A percentile compares a stretch with the other conserved stretches of the same genome.
Evolutionary conservation across 1,284 basidiomycete genomes (phyloP).

Genomic region (Cryptococcus sp.): DNA sequence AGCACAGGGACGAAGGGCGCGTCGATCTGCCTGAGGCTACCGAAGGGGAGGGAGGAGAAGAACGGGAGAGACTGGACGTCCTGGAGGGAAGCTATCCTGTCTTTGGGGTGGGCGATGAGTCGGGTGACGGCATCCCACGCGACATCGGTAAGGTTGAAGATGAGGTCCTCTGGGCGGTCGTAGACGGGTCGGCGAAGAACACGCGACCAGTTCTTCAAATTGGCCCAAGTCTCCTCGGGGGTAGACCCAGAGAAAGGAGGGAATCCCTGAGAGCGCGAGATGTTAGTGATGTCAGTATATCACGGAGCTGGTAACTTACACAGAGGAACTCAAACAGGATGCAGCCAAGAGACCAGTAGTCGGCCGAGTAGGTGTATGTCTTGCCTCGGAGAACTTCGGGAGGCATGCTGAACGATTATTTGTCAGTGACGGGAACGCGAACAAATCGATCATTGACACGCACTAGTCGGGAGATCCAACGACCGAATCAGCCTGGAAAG

Average conservation of each 20-base stretch:
- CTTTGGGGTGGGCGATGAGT: conserved; percentile 72
- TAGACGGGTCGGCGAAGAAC: conserved; percentile 90
- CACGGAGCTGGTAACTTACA: conserved; percentile 25
- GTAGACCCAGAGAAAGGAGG: conserved; percentile 95
- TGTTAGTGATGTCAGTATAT: conserved; percentile 25
- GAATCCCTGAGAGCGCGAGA: conserved; percentile 59
- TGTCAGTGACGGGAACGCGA: neutral
- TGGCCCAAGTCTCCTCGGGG: conserved; percentile 98
- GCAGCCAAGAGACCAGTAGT: conserved; percentile 98
- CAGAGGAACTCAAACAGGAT: conserved; percentile 96
- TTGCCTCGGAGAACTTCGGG: conserved; percentile 89
- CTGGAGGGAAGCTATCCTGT: conserved; percentile 69
- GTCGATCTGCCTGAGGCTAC: conserved; percentile 68
- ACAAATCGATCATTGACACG: neutral
- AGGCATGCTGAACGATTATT: conserved; percentile 39
- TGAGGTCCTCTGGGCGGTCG: conserved; percentile 90
- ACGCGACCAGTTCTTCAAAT: conserved; percentile 96
- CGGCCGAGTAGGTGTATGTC: conserved; percentile 91
- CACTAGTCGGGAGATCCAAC: conserved; percentile 95
- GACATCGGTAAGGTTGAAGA: conserved; percentile 91
- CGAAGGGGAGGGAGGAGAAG: conserved; percentile 74
- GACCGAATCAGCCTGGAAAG: conserved; percentile 76
- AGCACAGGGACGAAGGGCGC: conserved; percentile 95
- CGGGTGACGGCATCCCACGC: conserved; percentile 95
- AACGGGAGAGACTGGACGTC: conserved; percentile 80